These are phyloP conservation scores for Alternaria longipes DNA, from an alignment of 2,329 filamentous ascomycete genomes.

Conservation along the genomic window DNA sequence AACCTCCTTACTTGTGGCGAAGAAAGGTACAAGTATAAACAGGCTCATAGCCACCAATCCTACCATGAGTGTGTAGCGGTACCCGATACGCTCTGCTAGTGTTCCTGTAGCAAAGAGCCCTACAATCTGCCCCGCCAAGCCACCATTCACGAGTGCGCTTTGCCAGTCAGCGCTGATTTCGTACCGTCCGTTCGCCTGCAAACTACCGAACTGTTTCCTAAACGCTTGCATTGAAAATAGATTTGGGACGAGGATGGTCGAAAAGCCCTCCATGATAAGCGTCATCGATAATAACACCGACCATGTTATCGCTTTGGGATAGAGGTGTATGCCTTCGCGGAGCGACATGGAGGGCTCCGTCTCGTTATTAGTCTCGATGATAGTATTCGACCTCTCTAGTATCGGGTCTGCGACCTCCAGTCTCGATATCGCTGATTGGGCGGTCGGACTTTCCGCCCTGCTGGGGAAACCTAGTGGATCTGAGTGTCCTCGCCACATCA, in stretches of 20 bases:
- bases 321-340: constrained; percentile 75
- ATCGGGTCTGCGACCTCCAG: not conserved
- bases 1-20: constrained; percentile 19
- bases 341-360: constrained; percentile 55
- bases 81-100: constrained; percentile 52
- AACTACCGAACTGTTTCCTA: constrained; percentile 46
- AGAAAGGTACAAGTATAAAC: constrained; percentile 28
- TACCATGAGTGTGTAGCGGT: constrained; percentile 24
- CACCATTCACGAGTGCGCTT: constrained; percentile 53
- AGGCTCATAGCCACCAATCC: constrained; percentile 17
- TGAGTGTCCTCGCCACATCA: not conserved
- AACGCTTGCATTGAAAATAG: constrained; percentile 65
- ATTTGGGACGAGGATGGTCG: constrained; percentile 79
- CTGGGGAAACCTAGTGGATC: constrained; percentile 5
- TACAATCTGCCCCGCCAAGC: constrained; percentile 50
- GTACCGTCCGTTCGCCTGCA: constrained; percentile 30
- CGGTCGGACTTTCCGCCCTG: not conserved
- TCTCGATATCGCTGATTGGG: not conserved
- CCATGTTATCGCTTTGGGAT: constrained; percentile 87
- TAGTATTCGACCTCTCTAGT: not conserved
- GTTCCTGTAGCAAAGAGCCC: constrained; percentile 55
- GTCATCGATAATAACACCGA: constrained; percentile 82
- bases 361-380: not conserved
- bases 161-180: constrained; percentile 55
- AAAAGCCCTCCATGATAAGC: constrained; percentile 88